Conservation (phyloP, 441 rosid species). For the Macaranga tanarius region DNA sequence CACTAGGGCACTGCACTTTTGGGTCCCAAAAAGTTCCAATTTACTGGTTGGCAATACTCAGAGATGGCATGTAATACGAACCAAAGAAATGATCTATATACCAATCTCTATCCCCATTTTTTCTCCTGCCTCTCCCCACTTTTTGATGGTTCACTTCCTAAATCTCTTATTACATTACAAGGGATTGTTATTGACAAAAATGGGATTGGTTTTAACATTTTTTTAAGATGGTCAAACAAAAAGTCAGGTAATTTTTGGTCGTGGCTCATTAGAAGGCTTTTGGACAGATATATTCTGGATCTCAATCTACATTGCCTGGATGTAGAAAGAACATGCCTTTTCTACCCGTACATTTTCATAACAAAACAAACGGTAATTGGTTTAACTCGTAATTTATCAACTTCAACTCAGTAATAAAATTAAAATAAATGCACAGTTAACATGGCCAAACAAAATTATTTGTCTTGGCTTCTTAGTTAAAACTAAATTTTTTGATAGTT, state of each 20-base stretch:
- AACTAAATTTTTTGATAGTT: too few relatives aligned
- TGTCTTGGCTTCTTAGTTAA: too few relatives aligned
- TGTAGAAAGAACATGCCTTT: neutral
- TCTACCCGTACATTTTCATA: neutral
- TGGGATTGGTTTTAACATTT: neutral
- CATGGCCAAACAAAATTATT: too few relatives aligned
- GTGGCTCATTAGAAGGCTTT: neutral
- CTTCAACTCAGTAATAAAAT: too few relatives aligned
- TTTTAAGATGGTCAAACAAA: neutral
- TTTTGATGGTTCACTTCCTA: conserved; percentile 17
- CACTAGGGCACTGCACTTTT: conserved; percentile 27
- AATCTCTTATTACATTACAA: conserved; percentile 3
- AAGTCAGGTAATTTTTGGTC: neutral
- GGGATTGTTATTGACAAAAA: neutral
- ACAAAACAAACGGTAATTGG: too few relatives aligned
- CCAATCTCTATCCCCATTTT: neutral
- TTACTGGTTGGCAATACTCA: conserved; percentile 17
- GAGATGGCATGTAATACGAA: conserved; percentile 5
- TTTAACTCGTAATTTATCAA: too few relatives aligned
- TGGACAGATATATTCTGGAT: neutral
- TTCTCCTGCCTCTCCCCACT: neutral
- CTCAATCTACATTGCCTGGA: neutral
- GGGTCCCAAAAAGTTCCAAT: conserved; percentile 25
- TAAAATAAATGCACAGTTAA: too few relatives aligned
- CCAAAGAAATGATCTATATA: conserved; percentile 12